Conservation (phyloP, 352 stramenopile genomes). For the Globisporangium yorkense region DNA sequence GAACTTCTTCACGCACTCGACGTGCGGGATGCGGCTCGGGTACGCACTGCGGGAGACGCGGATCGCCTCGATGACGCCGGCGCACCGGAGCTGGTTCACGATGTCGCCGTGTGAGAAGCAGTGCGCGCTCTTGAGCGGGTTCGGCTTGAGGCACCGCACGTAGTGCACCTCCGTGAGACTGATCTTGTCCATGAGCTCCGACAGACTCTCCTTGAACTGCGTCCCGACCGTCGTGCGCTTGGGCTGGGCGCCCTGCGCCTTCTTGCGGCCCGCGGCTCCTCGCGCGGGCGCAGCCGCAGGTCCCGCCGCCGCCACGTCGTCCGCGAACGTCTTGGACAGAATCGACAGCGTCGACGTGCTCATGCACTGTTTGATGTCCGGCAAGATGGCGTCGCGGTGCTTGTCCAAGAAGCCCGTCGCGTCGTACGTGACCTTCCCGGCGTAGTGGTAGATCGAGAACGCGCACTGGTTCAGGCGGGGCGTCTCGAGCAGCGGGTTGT, state of each 20-base stretch:
- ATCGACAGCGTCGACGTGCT: constrained; percentile 59
- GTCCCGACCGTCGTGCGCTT: constrained; percentile 73
- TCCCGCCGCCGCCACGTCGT: constrained; percentile 19
- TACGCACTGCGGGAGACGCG: constrained; percentile 84
- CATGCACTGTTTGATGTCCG: constrained; percentile 89
- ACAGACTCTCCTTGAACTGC: constrained; percentile 83
- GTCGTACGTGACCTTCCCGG: constrained; percentile 92
- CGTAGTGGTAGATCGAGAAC: constrained; percentile 95
- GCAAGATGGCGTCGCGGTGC: constrained; percentile 93
- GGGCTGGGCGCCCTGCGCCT: constrained; percentile 40
- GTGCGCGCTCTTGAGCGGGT: constrained; percentile 63
- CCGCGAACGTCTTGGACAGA: constrained; percentile 64
- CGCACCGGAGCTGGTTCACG: constrained; percentile 79
- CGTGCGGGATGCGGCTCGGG: constrained; percentile 68
- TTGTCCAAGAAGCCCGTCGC: constrained; percentile 94
- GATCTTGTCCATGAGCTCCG: constrained; percentile 85
- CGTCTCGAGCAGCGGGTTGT: constrained; percentile 77
- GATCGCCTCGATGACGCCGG: constrained; percentile 84
- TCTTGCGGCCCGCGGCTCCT: constrained; percentile 25
- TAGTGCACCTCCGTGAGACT: constrained; percentile 83
- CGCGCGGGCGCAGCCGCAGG: constrained; percentile 1
- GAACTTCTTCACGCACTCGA: constrained; percentile 82
- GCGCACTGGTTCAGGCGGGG: constrained; percentile 82
- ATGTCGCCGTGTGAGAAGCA: constrained; percentile 71
- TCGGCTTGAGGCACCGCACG: constrained; percentile 83